Evolutionary conservation across 805 yeast species (phyloP).

Genomic region (Alloascoidea africana): DNA sequence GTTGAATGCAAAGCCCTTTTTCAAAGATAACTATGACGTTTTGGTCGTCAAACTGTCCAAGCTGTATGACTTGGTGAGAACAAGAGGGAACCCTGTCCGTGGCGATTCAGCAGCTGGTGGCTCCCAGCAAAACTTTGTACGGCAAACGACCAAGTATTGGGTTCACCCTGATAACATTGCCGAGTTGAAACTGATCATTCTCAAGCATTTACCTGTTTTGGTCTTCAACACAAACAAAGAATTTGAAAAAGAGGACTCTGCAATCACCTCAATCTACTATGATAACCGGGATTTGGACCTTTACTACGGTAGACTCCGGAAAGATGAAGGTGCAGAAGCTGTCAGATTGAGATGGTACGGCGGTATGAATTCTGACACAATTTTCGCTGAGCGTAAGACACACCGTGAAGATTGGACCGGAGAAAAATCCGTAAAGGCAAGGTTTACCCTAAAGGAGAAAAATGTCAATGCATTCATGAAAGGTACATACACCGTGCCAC

Average conservation of each 20-base stretch:
- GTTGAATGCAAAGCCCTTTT: constrained; percentile 87
- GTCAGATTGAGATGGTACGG: constrained; percentile 98
- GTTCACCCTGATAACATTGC: constrained; percentile 98
- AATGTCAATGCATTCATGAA: constrained; percentile 70
- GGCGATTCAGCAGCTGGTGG: constrained; percentile 99
- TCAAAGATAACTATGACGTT: constrained; percentile 85
- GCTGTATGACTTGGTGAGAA: constrained; percentile 83
- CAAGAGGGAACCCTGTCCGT: constrained; percentile 87
- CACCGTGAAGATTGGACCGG: constrained; percentile 99
- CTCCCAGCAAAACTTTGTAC: constrained; percentile 89
- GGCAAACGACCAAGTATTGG: constrained; percentile 99
- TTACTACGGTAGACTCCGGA: constrained; percentile 86
- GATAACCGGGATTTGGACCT: constrained; percentile 83
- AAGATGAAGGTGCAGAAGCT: constrained; percentile 98
- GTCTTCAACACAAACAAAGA: constrained; percentile 96
- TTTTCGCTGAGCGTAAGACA: constrained; percentile 93
- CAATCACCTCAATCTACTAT: constrained; percentile 92
- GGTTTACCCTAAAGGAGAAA: constrained; percentile 86
- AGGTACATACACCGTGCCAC: constrained; percentile 77
- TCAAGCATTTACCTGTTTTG: constrained; percentile 91
- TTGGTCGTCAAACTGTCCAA: constrained; percentile 81
- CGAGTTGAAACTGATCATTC: constrained; percentile 79
- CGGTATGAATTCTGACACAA: constrained; percentile 85
- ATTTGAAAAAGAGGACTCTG: constrained; percentile 86
- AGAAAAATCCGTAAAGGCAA: constrained; percentile 96